Percentiles rank a stretch among this genome's conserved stretches.
phyloP scores from a whole-genome alignment of 805 yeast species.

The Yamadazyma takamatsuzukensis region DNA sequence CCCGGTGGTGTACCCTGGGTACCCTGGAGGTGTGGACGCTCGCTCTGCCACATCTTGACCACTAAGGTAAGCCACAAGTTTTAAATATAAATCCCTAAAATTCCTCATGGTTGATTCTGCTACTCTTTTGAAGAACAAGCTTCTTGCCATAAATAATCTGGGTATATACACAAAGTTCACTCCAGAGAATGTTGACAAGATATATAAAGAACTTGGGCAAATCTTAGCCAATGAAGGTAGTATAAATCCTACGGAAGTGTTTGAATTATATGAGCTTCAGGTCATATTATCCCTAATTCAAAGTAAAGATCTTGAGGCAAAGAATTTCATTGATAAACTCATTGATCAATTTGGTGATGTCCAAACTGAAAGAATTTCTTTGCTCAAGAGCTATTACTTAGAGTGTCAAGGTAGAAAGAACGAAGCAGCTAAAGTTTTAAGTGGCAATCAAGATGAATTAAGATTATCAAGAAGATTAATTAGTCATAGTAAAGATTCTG shows the following conservation, averaged over 20 bases:
- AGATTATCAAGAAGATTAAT: slow-evolving; percentile 34
- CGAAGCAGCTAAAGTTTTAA: slow-evolving; percentile 25
- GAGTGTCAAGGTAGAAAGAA: slow-evolving; percentile 48
- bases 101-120: too few species aligned
- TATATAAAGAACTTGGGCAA: slow-evolving; percentile 38
- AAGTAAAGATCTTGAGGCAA: slow-evolving; percentile 70
- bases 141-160: slow-evolving; percentile 47
- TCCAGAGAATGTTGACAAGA: slow-evolving; percentile 41
- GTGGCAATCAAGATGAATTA: slow-evolving; percentile 31
- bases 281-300: slow-evolving; percentile 60
- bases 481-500: slow-evolving; percentile 27
- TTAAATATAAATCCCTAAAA: too few species aligned
- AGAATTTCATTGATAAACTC: slow-evolving; percentile 57
- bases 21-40: too few species aligned
- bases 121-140: slow-evolving; percentile 45
- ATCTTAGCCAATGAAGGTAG: slow-evolving; percentile 30
- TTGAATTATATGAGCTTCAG: slow-evolving; percentile 64
- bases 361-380: slow-evolving; percentile 52
- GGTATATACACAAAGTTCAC: slow-evolving; percentile 48
- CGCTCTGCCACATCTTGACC: too few species aligned
- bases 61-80: too few species aligned
- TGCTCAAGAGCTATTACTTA: slow-evolving; percentile 51
- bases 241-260: slow-evolving; percentile 45
- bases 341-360: slow-evolving; percentile 57
- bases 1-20: too few species aligned